Evolutionary conservation across 148 eudicot species (phyloP).

Genomic region (Amaranthus cruentus): DNA sequence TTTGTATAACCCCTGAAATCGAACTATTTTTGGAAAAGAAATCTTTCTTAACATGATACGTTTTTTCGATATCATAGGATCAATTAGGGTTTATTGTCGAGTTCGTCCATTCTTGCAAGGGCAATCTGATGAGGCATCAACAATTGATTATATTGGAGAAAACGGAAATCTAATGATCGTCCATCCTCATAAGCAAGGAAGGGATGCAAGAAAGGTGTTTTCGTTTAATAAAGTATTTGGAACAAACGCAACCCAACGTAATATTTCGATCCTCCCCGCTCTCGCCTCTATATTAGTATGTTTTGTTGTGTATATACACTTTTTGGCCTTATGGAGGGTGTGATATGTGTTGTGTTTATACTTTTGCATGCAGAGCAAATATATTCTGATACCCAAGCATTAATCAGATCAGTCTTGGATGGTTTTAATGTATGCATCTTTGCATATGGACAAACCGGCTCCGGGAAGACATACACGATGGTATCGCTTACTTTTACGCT

Average conservation of each 20-base stretch:
- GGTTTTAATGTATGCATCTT: constrained; percentile 93
- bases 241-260: constrained; percentile 74
- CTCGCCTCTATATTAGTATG: neutral
- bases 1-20: neutral
- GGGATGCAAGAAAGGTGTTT: constrained; percentile 75
- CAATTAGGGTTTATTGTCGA: constrained; percentile 92
- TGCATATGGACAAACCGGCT: constrained; percentile 98
- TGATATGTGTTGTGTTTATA: neutral
- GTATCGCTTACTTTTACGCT: constrained; percentile 24
- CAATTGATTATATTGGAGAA: constrained; percentile 90
- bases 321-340: neutral
- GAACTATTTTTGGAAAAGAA: neutral
- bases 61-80: constrained; percentile 39
- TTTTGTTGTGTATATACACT: neutral
- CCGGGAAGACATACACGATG: constrained; percentile 99
- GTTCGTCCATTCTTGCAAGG: constrained; percentile 76
- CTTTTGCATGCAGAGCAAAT: constrained; percentile 65
- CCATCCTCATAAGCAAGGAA: constrained; percentile 78
- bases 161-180: constrained; percentile 86
- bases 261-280: constrained; percentile 14
- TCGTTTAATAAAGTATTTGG: constrained; percentile 85
- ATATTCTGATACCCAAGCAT: constrained; percentile 76
- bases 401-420: constrained; percentile 87
- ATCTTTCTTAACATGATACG: neutral
- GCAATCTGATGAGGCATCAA: constrained; percentile 50